phyloP scores from a whole-genome alignment of 176 grass and related monocot species.

The Avena insularis region DNA sequence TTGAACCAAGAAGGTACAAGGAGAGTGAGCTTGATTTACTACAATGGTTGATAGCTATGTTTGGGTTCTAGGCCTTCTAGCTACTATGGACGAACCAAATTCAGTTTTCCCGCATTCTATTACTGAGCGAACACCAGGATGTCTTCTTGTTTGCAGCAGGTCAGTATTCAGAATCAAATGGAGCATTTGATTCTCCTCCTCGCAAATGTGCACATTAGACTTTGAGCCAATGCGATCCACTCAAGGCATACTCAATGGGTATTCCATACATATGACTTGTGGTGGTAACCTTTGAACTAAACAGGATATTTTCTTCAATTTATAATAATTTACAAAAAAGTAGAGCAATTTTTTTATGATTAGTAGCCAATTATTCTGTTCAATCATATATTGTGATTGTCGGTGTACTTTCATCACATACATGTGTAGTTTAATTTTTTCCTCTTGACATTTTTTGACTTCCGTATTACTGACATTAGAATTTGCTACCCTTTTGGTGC shows the following conservation, averaged over 20 bases:
- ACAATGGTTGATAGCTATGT: constrained; percentile 89
- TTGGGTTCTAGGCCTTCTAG: constrained; percentile 82
- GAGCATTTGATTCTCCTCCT: too few species aligned
- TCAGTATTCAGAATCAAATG: constrained; percentile 65
- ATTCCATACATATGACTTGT: not conserved
- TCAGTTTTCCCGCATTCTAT: constrained; percentile 15
- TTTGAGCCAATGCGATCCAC: constrained; percentile 72
- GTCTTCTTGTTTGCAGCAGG: constrained; percentile 56
- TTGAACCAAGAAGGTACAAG: constrained; percentile 76
- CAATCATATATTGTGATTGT: not conserved
- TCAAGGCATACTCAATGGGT: constrained; percentile 60
- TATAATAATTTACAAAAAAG: constrained; percentile 15
- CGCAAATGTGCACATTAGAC: constrained; percentile 66
- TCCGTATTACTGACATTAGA: not conserved
- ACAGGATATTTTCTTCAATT: constrained; percentile 2
- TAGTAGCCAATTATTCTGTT: not conserved
- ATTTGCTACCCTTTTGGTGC: not conserved
- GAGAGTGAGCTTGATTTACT: constrained; percentile 72
- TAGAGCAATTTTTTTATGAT: not conserved
- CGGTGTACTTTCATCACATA: constrained; percentile 3
- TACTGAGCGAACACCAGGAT: constrained; percentile 38
- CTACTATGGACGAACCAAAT: constrained; percentile 22
- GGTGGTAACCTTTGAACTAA: not conserved
- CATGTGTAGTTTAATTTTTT: not conserved
- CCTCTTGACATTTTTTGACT: not conserved